Conservation (phyloP, 805 yeast species). For the Wickerhamomyces canadensis region DNA sequence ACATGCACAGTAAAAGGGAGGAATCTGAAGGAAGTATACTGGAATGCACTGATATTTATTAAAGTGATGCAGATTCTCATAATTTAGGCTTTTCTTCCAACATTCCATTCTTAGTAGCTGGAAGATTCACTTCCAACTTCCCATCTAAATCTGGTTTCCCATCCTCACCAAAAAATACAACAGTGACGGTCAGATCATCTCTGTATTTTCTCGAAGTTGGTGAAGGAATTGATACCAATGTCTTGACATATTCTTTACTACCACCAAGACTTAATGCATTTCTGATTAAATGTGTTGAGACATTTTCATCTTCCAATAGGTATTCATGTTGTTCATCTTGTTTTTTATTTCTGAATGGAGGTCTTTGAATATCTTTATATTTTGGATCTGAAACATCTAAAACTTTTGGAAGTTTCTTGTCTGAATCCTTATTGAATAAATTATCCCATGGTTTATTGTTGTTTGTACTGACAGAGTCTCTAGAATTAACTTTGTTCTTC, state of each 20-base stretch:
- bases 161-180: slow-evolving; percentile 80
- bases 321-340: slow-evolving; percentile 32
- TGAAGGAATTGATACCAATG: slow-evolving; percentile 84
- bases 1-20: background rate
- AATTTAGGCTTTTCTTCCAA: slow-evolving; percentile 32
- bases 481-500: slow-evolving; percentile 44
- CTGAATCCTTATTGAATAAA: slow-evolving; percentile 15
- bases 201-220: slow-evolving; percentile 89
- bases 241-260: slow-evolving; percentile 78
- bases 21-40: too few relatives aligned
- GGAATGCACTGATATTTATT: too few relatives aligned
- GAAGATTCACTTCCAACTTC: slow-evolving; percentile 46
- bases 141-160: slow-evolving; percentile 33
- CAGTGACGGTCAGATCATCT: slow-evolving; percentile 95
- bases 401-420: slow-evolving; percentile 56
- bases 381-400: slow-evolving; percentile 54
- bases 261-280: slow-evolving; percentile 91
- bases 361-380: slow-evolving; percentile 55
- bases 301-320: slow-evolving; percentile 77
- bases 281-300: slow-evolving; percentile 87
- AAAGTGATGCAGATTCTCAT: too few relatives aligned
- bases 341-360: slow-evolving; percentile 60
- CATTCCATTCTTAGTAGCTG: slow-evolving; percentile 55
- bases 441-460: too few relatives aligned
- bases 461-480: slow-evolving; percentile 10